Evolutionary conservation across 2,329 filamentous ascomycete species (phyloP), one percentile per base, ranked within the genome.

Genomic region (Metarhizium brunneum): DNA sequence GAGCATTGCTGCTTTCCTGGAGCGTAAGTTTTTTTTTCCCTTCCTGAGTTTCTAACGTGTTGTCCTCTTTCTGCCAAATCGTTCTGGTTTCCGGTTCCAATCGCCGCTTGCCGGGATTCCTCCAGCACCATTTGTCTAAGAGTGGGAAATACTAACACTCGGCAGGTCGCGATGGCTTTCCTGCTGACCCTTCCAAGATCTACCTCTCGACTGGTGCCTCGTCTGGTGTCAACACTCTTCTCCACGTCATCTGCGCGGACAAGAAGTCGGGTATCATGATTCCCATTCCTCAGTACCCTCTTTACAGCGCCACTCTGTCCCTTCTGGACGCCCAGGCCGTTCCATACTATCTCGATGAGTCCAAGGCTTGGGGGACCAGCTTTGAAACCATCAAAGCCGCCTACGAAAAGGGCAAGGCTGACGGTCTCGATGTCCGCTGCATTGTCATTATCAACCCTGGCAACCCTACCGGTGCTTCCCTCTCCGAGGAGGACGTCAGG

Each of bases 371-470:
- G 94, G 88, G 89, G 59, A 97, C 92, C 50, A 87, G 95, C 67
- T 74, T 96, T 47, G 77, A 81, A n/a, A 81, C 83, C 49, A 94
- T 99, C 72, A 84, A 83, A 63, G 69, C 80, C 43, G 80, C 91
- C 1, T 83, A 94, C 68, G 78, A 84, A 56, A 84, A 89, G 68
- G 92, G 92, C 60, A 83, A 86, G 68, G 75, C 77, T 54, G 82
- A 89, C 53, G 92, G 91, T 59, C 86, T 85, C 58, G 91, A 97
- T 64, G 89, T 96, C 54, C 90, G 92, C 65, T 89, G 90, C 63
- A 91, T 99, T 63, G 92, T 94, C 62, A 87, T 99, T 65, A 99
- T 99, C 78, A 99, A 99, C 80, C 94, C 94, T 0, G 94, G 94
- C 57, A 99, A 99, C 76, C 94, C 94, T 3, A 99, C 94, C 2